A percentile compares a stretch with the other conserved stretches of the same genome.
Evolutionary conservation across 768 basidiomycete species (phyloP).

Genomic region (Vishniacozyma victoriae): DNA sequence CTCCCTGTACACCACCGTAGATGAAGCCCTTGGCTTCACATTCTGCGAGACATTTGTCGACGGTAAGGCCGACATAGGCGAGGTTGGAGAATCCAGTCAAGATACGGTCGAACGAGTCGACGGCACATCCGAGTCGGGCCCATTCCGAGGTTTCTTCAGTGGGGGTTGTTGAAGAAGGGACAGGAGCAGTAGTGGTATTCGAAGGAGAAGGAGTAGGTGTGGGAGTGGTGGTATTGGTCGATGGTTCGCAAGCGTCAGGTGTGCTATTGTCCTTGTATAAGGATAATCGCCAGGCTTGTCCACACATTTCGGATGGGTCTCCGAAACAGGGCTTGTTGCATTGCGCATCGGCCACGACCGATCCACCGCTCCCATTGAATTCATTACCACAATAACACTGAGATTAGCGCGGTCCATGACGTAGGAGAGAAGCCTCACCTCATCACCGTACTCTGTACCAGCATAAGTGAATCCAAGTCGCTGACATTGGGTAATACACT

Average conservation of each 20-base stretch:
- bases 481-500: constrained; percentile 40
- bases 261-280: constrained; percentile 34
- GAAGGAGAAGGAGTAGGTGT: constrained; percentile 5
- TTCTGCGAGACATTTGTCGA: constrained; percentile 39
- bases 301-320: constrained; percentile 21
- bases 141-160: constrained; percentile 34
- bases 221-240: constrained; percentile 5
- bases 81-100: constrained; percentile 16
- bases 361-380: constrained; percentile 34
- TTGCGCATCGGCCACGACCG: constrained; percentile 14
- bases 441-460: constrained; percentile 40
- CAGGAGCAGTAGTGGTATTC: constrained; percentile 4
- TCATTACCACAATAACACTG: constrained; percentile 46
- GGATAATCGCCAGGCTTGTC: constrained; percentile 30
- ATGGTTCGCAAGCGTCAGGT: constrained; percentile 3
- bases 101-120: constrained; percentile 27
- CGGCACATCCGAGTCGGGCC: constrained; percentile 44
- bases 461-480: constrained; percentile 34
- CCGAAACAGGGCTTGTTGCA: constrained; percentile 25
- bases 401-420: neutral
- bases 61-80: constrained; percentile 29
- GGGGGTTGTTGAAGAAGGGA: constrained; percentile 9
- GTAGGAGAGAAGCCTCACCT: constrained; percentile 21
- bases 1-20: constrained; percentile 45
- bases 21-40: constrained; percentile 44